Conservation (phyloP, 306 rosid species). For the Sicyos edulis region DNA sequence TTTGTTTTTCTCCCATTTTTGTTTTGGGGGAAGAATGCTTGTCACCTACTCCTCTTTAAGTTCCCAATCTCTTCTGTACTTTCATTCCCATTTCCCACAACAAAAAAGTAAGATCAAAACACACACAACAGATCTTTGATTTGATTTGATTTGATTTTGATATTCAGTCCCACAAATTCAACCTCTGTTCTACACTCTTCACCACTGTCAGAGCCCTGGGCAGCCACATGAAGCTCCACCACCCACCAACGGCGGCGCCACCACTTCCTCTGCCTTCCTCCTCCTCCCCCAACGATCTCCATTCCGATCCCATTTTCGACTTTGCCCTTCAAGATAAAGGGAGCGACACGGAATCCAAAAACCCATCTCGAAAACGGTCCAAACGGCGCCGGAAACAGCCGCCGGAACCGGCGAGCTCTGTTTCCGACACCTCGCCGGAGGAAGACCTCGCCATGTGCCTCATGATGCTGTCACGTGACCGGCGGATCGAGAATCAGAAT, state of each 20-base stretch:
- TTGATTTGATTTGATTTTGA: constrained; percentile 23
- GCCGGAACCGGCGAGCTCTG: constrained; percentile 49
- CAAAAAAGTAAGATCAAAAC: background rate
- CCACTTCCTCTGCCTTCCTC: constrained; percentile 52
- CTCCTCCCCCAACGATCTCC: background rate
- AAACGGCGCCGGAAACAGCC: constrained; percentile 38
- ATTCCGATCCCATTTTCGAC: constrained; percentile 59
- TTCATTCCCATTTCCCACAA: constrained; percentile 1
- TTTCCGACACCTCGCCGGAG: constrained; percentile 56
- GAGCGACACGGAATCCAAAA: constrained; percentile 78
- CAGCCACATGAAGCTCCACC: constrained; percentile 89
- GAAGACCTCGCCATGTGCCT: constrained; percentile 75
- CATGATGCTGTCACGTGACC: constrained; percentile 73
- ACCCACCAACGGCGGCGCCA: constrained; percentile 41
- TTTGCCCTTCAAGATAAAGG: constrained; percentile 63
- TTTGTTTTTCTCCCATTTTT: too few relatives aligned
- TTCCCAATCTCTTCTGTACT: constrained; percentile 39
- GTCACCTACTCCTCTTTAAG: constrained; percentile 79
- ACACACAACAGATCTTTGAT: background rate
- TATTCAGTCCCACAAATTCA: constrained; percentile 72
- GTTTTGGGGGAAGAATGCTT: constrained; percentile 84
- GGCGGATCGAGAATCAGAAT: constrained; percentile 30
- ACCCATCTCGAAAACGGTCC: constrained; percentile 73
- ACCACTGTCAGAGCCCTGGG: constrained; percentile 71
- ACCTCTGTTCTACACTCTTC: constrained; percentile 58